Evolutionary conservation across 148 eudicot species (phyloP).

Genomic region (Camellia sinensis): DNA sequence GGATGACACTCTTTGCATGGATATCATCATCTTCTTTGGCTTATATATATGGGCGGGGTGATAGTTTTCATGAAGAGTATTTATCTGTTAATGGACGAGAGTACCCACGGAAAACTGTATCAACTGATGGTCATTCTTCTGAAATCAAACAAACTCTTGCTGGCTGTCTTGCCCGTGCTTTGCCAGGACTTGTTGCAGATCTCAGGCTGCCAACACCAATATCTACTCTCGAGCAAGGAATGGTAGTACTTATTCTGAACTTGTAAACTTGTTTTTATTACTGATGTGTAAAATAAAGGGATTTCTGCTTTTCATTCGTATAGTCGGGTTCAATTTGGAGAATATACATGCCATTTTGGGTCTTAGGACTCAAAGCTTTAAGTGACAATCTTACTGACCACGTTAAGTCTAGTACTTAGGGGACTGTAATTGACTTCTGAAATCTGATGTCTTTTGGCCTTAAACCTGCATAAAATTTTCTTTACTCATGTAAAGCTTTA

Average conservation of each 20-base stretch:
- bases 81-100: slow-evolving; percentile 73
- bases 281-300: neutral
- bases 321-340: neutral
- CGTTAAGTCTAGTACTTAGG: neutral
- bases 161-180: slow-evolving; percentile 70
- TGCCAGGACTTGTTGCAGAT: slow-evolving; percentile 66
- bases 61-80: slow-evolving; percentile 69
- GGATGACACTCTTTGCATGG: slow-evolving; percentile 86
- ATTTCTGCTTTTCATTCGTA: neutral
- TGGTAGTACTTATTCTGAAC: slow-evolving; percentile 61
- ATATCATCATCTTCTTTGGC: slow-evolving; percentile 86
- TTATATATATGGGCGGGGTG: slow-evolving; percentile 84
- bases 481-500: neutral
- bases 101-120: slow-evolving; percentile 58
- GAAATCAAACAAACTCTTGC: slow-evolving; percentile 87
- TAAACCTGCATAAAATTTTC: neutral
- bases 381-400: neutral
- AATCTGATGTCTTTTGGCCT: neutral
- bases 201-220: slow-evolving; percentile 65
- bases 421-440: neutral
- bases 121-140: slow-evolving; percentile 72
- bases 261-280: neutral
- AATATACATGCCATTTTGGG: neutral
- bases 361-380: neutral
- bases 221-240: slow-evolving; percentile 62